Base-by-base conservation (phyloP, 345 rosid genomes). In the Brassica napus region DNA sequence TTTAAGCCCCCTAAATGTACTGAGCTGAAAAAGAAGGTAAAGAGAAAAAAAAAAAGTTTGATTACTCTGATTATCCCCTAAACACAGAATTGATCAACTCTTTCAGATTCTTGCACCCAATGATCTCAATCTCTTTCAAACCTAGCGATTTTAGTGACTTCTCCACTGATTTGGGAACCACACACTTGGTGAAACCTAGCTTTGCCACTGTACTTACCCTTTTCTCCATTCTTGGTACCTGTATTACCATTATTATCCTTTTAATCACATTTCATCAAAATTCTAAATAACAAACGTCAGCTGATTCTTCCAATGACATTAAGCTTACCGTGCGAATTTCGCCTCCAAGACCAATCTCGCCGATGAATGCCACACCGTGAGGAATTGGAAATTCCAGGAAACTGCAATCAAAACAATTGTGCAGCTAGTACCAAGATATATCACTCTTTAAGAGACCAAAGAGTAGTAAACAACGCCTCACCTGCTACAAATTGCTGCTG, bases 401-500 rank as follows among this genome's bases (percentile, higher is more conserved):
- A 89, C 98, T 94, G 86, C 35, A 54, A 39, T 68, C 62, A 37
- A 80, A 70, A 32, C 54, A 30, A 63, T 49, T n/a, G 57, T 7
- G 72, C 72, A 39, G 61, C 55, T 65, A 66, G 24, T 60, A 32
- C 16, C 61, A 35, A 69, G 28, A 65, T 24, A 68, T 2, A 4
- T 15, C 55, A 49, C 57, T 65, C 3, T 4, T 31, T 4, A 62
- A 62, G 71, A 71, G 39, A 21, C 10, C 8, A 61, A 23, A 44
- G 8, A 21, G 57, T 39, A 54, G 59, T 8, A n/a, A 15, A 39
- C 1, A 54, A 80, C 44, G 49, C 21, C 37, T 42, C 69, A 83
- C 98, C 98, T 94, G 84, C 98, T 94, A 82, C 98, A 94, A 34
- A 94, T 91, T 52, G 98, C 92, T 77, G 95, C 97, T 73, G 98